These are phyloP conservation scores for Phaeosphaeriaceae sp. DNA, from an alignment of 2,329 filamentous ascomycete species.

Conservation along the genomic window DNA sequence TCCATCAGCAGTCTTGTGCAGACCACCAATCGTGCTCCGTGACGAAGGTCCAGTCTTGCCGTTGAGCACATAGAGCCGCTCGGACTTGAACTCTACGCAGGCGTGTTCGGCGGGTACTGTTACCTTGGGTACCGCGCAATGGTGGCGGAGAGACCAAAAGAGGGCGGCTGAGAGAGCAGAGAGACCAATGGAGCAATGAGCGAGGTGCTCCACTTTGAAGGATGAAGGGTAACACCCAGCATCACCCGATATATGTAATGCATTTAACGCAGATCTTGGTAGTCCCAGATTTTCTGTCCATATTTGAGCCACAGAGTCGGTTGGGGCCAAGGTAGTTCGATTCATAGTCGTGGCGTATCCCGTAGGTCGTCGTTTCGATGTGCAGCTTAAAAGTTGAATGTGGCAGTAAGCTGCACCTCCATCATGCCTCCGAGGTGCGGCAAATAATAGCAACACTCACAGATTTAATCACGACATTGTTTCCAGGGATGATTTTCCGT, in stretches of 20 bases:
- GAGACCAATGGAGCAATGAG: constrained; percentile 59
- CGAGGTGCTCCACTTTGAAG: constrained; percentile 61
- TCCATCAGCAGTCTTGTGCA: constrained; percentile 60
- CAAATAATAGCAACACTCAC: too few species aligned
- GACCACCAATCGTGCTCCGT: constrained; percentile 57
- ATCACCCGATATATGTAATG: constrained; percentile 27
- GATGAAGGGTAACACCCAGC: constrained; percentile 55
- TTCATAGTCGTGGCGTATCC: constrained; percentile 15
- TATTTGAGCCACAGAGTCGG: constrained; percentile 37
- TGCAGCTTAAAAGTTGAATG: too few species aligned
- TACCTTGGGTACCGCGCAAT: constrained; percentile 44
- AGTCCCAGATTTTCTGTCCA: constrained; percentile 35
- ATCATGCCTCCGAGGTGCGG: too few species aligned
- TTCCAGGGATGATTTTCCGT: too few species aligned
- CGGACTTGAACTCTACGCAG: constrained; percentile 60
- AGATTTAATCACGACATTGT: too few species aligned
- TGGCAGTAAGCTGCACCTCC: too few species aligned
- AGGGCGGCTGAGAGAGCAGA: constrained; percentile 59
- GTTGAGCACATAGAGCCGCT: constrained; percentile 56
- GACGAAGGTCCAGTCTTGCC: constrained; percentile 41
- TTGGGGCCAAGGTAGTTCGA: constrained; percentile 28
- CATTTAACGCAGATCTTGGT: constrained; percentile 27
- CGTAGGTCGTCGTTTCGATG: too few species aligned
- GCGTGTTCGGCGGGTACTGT: constrained; percentile 56
- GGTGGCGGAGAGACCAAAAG: constrained; percentile 49